Evolutionary conservation across 345 rosid species (phyloP).

Genomic region (Melaleuca alternifolia): DNA sequence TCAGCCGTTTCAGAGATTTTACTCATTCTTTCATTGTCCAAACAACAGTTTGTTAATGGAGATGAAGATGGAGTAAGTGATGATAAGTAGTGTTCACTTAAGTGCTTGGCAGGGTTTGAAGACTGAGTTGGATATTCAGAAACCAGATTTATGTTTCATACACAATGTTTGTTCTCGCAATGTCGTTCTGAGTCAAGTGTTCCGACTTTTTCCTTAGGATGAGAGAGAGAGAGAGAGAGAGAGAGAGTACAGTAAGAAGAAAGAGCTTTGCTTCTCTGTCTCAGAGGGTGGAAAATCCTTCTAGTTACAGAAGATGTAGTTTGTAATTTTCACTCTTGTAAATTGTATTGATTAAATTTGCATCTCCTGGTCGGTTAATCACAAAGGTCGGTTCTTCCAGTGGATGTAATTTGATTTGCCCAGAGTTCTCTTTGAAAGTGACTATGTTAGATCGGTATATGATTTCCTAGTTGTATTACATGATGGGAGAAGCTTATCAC

Average conservation of each 20-base stretch:
- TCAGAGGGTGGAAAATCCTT: constrained; percentile 2
- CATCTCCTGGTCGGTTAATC: neutral
- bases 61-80: neutral
- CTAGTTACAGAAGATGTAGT: constrained; percentile 6
- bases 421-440: neutral
- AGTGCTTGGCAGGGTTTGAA: neutral
- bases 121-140: neutral
- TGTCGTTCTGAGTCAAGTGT: neutral
- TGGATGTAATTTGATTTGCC: neutral
- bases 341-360: neutral
- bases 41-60: neutral
- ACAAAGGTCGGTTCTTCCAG: neutral
- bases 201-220: neutral
- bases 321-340: neutral
- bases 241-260: neutral
- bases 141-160: neutral
- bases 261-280: constrained; percentile 14
- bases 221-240: neutral
- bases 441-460: neutral
- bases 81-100: neutral
- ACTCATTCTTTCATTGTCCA: neutral
- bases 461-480: neutral
- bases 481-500: neutral
- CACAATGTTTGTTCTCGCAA: neutral
- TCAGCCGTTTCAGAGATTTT: neutral